Base-by-base conservation (phyloP, 163 green algal genomes). In the Scenedesmus sp. region DNA sequence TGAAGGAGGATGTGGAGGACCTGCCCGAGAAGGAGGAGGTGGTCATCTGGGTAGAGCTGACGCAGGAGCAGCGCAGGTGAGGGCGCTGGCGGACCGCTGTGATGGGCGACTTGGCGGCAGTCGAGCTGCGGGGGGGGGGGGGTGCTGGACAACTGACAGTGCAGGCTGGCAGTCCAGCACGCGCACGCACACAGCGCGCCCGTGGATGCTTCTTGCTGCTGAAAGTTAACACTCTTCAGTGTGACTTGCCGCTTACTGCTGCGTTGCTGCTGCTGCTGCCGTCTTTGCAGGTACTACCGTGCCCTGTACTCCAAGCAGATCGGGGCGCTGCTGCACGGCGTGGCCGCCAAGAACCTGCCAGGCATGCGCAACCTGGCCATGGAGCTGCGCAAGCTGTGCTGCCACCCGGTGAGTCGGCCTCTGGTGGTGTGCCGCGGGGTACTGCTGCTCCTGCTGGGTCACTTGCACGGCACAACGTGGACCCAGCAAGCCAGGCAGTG, bases 1-100 rank as follows among this genome's bases (percentile, higher is more conserved):
- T 99, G 96, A 99, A 99, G 94, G 98, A 99, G 93, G 98, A 99
- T 90, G 98, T 99, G 87, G 98, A 99, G 95, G 96, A 94, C 35
- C 95, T 99, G 92, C 98, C 98, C 22, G 95, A 98, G 92, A 99
- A 99, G 94, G 98, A 99, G 94, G 98, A 99, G 94, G 94, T 99
- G 30, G 95, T 99, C 78, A 96, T 99, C 65, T 98, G 97, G 96
- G 97, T 99, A 85, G 95, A 99, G 95, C 96, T 99, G n/a, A 99
- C 98, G 3, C 35, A 88, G 0, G 90, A 97, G 93, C 98, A 99
- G 95, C 95, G 96, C 22, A 82, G 79, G 46, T 99, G 59, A 30
- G 35, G 40, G 42, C 37, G 10, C 33, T n/a, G n/a, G n/a, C n/a
- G n/a, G n/a, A n/a, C n/a, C n/a, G n/a, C n/a, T 22, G 3, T 65